Conservation (phyloP, 768 basidiomycete species). For the Neoboletus brunneissimus region DNA sequence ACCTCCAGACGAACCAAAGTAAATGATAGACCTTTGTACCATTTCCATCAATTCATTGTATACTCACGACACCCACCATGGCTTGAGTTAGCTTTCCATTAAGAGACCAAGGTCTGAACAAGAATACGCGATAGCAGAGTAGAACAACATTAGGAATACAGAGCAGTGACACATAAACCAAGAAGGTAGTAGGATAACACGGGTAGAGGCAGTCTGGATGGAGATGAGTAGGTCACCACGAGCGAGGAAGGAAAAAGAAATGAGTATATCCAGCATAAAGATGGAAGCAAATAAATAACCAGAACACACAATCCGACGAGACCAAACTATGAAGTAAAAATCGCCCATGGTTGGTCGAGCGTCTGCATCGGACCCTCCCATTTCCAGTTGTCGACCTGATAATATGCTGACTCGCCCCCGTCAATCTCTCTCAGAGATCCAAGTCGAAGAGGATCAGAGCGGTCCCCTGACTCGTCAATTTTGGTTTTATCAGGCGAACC, state of each 20-base stretch:
- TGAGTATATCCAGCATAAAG: constrained; percentile 43
- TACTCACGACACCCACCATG: constrained; percentile 12
- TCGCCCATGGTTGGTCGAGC: constrained; percentile 70
- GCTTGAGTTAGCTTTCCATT: constrained; percentile 28
- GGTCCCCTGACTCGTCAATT: constrained; percentile 46
- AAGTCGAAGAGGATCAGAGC: constrained; percentile 52
- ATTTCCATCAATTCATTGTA: constrained; percentile 7
- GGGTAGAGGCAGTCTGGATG: constrained; percentile 27
- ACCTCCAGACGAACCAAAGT: constrained; percentile 23
- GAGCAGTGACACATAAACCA: constrained; percentile 44
- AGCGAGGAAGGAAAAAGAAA: constrained; percentile 9
- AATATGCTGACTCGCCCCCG: constrained; percentile 72
- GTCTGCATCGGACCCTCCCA: constrained; percentile 69
- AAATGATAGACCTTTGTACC: constrained; percentile 1
- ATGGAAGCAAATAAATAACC: constrained; percentile 42
- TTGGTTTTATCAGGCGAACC: constrained; percentile 49
- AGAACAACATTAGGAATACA: constrained; percentile 63
- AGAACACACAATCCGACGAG: constrained; percentile 29
- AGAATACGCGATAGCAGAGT: constrained; percentile 51
- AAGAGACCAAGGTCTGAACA: constrained; percentile 35
- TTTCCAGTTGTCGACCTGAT: constrained; percentile 57
- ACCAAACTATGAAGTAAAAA: constrained; percentile 42
- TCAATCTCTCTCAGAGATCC: constrained; percentile 69
- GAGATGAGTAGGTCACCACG: constrained; percentile 34
- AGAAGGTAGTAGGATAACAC: constrained; percentile 41